Percentiles rank a stretch among this genome's conserved stretches.
These are phyloP conservation scores for Chlamydomonas sp. DNA, from an alignment of 139 green algal species.

Conservation along the genomic window DNA sequence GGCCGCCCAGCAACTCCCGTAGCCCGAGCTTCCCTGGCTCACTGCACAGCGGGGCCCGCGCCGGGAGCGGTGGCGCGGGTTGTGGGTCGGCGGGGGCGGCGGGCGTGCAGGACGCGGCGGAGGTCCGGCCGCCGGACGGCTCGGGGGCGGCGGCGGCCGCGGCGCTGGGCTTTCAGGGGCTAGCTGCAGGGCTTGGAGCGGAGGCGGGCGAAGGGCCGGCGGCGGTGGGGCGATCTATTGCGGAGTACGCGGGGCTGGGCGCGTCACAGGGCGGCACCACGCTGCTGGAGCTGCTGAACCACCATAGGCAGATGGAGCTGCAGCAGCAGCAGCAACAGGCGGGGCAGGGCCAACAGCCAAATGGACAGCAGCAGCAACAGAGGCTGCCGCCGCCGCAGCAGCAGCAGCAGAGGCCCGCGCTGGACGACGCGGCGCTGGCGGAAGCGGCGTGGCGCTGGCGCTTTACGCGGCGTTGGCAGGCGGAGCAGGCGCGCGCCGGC, in stretches of 20 bases:
- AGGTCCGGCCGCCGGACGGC: no score
- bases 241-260: not conserved
- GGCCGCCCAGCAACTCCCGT: not conserved
- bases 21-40: not conserved
- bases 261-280: not conserved
- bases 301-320: not conserved
- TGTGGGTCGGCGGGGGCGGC: no score
- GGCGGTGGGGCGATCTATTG: not conserved
- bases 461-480: conserved; percentile 61
- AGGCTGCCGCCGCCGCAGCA: not conserved
- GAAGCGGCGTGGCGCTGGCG: conserved; percentile 64
- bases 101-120: no score
- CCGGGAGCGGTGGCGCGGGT: not conserved
- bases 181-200: conserved; percentile 21
- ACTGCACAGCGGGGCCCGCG: not conserved
- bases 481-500: conserved; percentile 52
- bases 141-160: not conserved
- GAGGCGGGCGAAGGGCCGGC: not conserved
- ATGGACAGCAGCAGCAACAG: not conserved
- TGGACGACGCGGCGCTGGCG: conserved; percentile 37
- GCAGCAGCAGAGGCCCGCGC: not conserved
- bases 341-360: not conserved
- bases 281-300: not conserved
- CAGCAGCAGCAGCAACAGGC: conserved; percentile 15
- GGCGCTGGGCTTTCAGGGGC: not conserved